Percentiles rank a stretch among this genome's conserved stretches.
Conservation (phyloP, 176 grass and related monocot species). For the Elaeis guineensis region DNA sequence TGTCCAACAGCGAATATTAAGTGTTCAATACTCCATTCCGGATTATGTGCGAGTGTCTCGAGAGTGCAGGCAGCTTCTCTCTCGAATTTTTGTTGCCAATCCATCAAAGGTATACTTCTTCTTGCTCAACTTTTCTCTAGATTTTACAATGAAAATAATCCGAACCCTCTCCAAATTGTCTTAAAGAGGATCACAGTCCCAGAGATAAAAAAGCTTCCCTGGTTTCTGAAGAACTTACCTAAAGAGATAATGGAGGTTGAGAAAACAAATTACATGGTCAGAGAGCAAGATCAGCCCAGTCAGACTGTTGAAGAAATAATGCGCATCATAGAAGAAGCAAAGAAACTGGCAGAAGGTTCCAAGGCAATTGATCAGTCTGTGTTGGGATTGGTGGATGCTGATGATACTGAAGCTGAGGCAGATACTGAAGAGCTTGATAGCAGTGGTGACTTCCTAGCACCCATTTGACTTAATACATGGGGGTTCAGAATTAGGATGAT, state of each 20-base stretch:
- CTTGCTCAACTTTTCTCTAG: neutral
- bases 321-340: constrained; percentile 73
- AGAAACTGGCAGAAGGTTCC: constrained; percentile 36
- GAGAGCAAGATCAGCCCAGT: constrained; percentile 1
- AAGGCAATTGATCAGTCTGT: constrained; percentile 20
- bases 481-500: neutral
- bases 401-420: constrained; percentile 26
- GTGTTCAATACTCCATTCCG: constrained; percentile 74
- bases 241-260: constrained; percentile 65
- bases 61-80: constrained; percentile 67
- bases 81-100: constrained; percentile 84
- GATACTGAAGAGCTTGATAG: constrained; percentile 17
- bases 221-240: constrained; percentile 81
- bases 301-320: constrained; percentile 81
- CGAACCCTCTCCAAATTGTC: neutral
- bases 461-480: neutral
- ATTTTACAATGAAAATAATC: neutral
- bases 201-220: constrained; percentile 84
- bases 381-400: constrained; percentile 40
- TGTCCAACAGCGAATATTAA: constrained; percentile 72
- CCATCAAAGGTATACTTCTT: constrained; percentile 61
- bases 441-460: constrained; percentile 10
- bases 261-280: constrained; percentile 39
- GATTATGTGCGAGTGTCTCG: constrained; percentile 77
- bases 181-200: constrained; percentile 76